Conservation (phyloP, 805 yeast species). For the Myxozyma geophila region DNA sequence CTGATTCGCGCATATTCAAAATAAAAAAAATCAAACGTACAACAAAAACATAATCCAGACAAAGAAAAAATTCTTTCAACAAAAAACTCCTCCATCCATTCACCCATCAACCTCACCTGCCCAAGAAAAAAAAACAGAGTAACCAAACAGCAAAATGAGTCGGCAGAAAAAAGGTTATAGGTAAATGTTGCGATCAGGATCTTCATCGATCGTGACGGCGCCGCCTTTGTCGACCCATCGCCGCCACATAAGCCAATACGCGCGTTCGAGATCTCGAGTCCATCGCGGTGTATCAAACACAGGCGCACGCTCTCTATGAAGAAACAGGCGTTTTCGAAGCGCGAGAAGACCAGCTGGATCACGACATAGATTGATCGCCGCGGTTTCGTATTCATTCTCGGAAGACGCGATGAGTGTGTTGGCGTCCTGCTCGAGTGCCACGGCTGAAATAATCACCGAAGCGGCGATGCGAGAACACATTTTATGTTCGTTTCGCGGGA, state of each 20-base stretch:
- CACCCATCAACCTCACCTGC: neutral
- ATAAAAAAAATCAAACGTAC: no score
- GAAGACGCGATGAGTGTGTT: slow-evolving; percentile 36
- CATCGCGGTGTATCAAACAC: slow-evolving; percentile 42
- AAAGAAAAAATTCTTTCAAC: no score
- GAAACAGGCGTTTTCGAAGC: slow-evolving; percentile 38
- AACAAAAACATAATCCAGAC: no score
- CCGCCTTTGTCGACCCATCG: slow-evolving; percentile 40
- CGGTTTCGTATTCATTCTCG: slow-evolving; percentile 41
- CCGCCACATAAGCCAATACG: slow-evolving; percentile 41
- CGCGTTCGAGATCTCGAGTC: slow-evolving; percentile 41
- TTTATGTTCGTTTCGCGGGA: slow-evolving; percentile 42
- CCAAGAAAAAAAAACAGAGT: neutral
- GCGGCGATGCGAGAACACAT: slow-evolving; percentile 45
- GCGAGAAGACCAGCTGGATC: slow-evolving; percentile 26
- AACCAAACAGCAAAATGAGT: neutral
- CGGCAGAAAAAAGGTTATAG: neutral
- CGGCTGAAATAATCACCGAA: slow-evolving; percentile 40
- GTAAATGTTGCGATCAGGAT: slow-evolving; percentile 28
- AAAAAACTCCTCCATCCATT: no score
- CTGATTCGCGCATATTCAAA: no score
- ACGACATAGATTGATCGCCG: slow-evolving; percentile 38
- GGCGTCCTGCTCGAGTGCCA: slow-evolving; percentile 1
- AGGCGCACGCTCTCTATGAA: slow-evolving; percentile 33
- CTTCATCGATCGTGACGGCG: slow-evolving; percentile 24